phyloP scores from a whole-genome alignment of 768 basidiomycete genomes.

The Collybiopsis luxurians region DNA sequence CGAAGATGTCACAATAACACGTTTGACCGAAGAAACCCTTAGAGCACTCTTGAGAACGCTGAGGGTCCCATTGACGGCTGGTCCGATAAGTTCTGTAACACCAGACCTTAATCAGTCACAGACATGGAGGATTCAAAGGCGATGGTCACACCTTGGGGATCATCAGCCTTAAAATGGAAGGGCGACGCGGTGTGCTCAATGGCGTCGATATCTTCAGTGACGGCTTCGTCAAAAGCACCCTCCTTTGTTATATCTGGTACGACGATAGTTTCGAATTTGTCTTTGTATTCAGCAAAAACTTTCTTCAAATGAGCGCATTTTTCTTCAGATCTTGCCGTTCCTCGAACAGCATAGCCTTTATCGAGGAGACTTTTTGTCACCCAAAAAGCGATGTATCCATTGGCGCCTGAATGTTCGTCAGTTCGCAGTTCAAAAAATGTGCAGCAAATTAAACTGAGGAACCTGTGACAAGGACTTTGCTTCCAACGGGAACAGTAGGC shows the following conservation, averaged over 20 bases:
- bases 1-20: slow-evolving; percentile 64
- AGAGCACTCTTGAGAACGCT: slow-evolving; percentile 32
- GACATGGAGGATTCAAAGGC: neutral
- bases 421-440: too few relatives aligned
- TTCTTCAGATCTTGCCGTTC: slow-evolving; percentile 57
- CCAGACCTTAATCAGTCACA: neutral
- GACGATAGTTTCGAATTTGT: slow-evolving; percentile 60
- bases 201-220: slow-evolving; percentile 72
- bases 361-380: slow-evolving; percentile 55
- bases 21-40: slow-evolving; percentile 36
- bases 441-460: too few relatives aligned
- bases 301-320: slow-evolving; percentile 60
- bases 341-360: slow-evolving; percentile 60
- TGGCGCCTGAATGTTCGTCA: slow-evolving; percentile 36
- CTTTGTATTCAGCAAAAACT: slow-evolving; percentile 50
- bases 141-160: slow-evolving; percentile 33
- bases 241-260: slow-evolving; percentile 68
- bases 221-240: slow-evolving; percentile 76
- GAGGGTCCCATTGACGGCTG: slow-evolving; percentile 56
- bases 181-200: slow-evolving; percentile 73
- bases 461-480: slow-evolving; percentile 19
- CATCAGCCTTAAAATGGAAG: slow-evolving; percentile 42
- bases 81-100: slow-evolving; percentile 44
- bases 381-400: slow-evolving; percentile 61
- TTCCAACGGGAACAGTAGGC: slow-evolving; percentile 5